Percentiles rank a stretch among this genome's conserved stretches.
Evolutionary conservation across 345 rosid genomes (phyloP).

Genomic region (Citrus cavaleriei): DNA sequence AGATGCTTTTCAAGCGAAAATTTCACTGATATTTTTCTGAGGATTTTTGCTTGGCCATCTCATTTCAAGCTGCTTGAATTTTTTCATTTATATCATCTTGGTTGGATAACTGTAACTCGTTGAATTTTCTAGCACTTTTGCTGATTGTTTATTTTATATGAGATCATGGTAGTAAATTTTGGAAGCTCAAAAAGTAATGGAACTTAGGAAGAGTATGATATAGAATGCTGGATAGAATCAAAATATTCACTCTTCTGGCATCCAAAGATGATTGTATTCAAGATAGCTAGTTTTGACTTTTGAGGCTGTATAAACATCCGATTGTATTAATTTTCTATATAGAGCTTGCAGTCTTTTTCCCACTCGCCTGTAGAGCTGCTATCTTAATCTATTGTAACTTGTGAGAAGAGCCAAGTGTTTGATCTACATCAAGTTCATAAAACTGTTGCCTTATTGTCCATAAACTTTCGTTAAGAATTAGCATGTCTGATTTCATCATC

Average conservation of each 20-base stretch:
- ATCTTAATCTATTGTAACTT: too few species aligned
- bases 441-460: too few species aligned
- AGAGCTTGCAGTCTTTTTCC: too few species aligned
- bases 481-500: too few species aligned
- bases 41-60: neutral
- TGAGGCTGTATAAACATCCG: neutral
- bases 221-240: too few species aligned
- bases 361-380: too few species aligned
- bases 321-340: too few species aligned
- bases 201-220: too few species aligned
- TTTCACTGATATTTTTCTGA: neutral
- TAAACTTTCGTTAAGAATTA: too few species aligned
- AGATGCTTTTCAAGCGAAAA: too few species aligned
- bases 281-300: neutral
- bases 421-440: too few species aligned
- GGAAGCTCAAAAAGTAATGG: neutral
- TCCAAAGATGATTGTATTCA: neutral
- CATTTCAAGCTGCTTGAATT: neutral
- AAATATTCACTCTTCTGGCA: neutral
- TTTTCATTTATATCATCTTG: neutral
- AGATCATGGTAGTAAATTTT: neutral
- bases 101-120: neutral
- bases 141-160: neutral
- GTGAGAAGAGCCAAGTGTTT: too few species aligned
- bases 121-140: neutral